Evolutionary conservation across 306 rosid genomes (phyloP).

Genomic region (Acmispon strigosus): DNA sequence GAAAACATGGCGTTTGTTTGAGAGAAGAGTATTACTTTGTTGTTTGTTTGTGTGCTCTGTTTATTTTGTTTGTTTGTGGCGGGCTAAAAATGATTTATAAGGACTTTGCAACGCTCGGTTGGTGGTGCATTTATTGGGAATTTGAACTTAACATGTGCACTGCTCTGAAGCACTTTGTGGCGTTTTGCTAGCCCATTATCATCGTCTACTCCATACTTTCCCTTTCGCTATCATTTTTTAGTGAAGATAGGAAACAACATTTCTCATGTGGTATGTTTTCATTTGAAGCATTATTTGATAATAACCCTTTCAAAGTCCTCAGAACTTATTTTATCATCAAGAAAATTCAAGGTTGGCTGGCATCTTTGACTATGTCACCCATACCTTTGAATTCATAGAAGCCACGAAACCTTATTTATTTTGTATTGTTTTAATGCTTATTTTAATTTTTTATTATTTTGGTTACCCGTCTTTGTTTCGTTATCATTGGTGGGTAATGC

Average conservation of each 20-base stretch:
- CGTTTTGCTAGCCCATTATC: conserved; percentile 18
- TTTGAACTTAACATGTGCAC: conserved; percentile 39
- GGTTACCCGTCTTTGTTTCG: not conserved
- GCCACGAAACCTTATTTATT: no score
- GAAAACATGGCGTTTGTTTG: conserved; percentile 35
- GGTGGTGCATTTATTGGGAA: conserved; percentile 48
- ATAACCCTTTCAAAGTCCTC: not conserved
- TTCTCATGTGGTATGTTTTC: conserved; percentile 11
- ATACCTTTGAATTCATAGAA: not conserved
- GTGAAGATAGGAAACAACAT: not conserved
- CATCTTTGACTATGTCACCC: conserved; percentile 10
- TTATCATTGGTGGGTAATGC: not conserved
- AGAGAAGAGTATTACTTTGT: no score
- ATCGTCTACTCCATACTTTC: not conserved
- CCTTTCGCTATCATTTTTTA: conserved; percentile 18
- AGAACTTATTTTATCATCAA: not conserved
- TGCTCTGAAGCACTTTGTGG: conserved; percentile 17
- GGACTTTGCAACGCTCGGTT: conserved; percentile 31
- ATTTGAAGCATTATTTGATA: conserved; percentile 2
- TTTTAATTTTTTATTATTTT: not conserved
- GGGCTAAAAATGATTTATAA: conserved; percentile 6
- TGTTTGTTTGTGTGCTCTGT: conserved; percentile 9
- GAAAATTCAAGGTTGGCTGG: not conserved
- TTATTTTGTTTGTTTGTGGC: not conserved
- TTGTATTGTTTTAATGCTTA: no score